Percentiles rank a stretch among this genome's conserved stretches.
Conservation (phyloP, 2,329 filamentous ascomycete species). For the Pseudogymnoascus sp. region DNA sequence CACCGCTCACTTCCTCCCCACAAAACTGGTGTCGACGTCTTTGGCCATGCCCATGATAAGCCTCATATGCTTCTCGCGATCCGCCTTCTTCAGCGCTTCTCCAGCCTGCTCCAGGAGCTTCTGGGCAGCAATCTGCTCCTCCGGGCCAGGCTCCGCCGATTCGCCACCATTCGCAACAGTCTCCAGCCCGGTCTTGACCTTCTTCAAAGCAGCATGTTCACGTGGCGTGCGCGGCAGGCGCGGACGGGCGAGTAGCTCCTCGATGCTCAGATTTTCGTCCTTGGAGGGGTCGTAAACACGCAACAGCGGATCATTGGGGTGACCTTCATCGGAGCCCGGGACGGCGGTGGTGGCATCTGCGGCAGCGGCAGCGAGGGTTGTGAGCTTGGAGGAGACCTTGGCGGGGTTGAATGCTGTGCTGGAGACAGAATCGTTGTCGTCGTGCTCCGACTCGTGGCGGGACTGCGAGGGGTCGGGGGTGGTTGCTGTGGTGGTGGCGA, state of each 20-base stretch:
- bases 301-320: neutral
- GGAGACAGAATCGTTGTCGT: neutral
- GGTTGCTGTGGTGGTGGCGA: neutral
- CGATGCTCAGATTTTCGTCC: conserved; percentile 1
- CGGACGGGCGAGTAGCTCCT: conserved; percentile 5
- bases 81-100: neutral
- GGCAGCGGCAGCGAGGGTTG: neutral
- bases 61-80: neutral
- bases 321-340: neutral
- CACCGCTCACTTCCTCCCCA: neutral
- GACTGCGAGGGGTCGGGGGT: neutral
- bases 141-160: neutral
- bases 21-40: neutral
- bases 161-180: neutral
- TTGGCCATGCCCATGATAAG: neutral
- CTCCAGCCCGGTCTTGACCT: neutral
- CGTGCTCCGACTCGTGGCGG: neutral
- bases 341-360: neutral
- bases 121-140: neutral
- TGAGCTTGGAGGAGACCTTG: neutral
- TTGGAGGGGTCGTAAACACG: conserved; percentile 7
- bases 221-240: neutral
- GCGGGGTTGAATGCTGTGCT: neutral
- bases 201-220: neutral
- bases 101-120: neutral